Conservation (phyloP, 73 alveolate species). For the Tetrahymena elliotti region DNA sequence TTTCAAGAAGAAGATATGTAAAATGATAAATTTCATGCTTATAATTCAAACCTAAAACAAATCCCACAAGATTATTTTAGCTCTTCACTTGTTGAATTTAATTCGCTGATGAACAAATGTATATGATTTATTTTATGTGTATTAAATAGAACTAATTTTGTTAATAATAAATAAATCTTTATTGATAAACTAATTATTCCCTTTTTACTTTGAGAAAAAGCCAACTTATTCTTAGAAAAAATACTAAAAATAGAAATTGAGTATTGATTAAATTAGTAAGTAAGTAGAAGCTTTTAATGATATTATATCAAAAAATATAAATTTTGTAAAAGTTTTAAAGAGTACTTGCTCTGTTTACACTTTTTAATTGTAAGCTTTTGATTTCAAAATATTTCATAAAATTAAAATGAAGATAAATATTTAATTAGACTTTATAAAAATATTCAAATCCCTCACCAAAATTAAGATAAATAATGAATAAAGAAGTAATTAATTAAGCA, state of each 20-base stretch:
- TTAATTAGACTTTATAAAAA: too few relatives aligned
- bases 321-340: too few relatives aligned
- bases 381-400: too few relatives aligned
- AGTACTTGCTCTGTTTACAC: too few relatives aligned
- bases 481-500: neutral
- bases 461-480: too few relatives aligned
- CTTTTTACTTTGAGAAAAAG: neutral
- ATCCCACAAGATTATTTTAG: neutral
- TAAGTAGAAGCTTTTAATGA: too few relatives aligned
- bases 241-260: neutral
- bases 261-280: too few relatives aligned
- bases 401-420: too few relatives aligned
- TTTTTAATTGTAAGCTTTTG: too few relatives aligned
- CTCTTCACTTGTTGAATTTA: neutral
- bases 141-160: neutral
- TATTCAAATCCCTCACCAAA: too few relatives aligned
- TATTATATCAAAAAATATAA: neutral
- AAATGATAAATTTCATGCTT: neutral
- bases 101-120: neutral
- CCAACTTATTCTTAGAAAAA: neutral
- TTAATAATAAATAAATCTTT: too few relatives aligned
- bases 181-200: neutral
- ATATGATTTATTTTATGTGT: neutral
- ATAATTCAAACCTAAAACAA: neutral
- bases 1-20: neutral